A percentile compares a stretch with the other conserved stretches of the same genome.
Conservation (phyloP, 2,329 filamentous ascomycete genomes). For the Westerdykella aurantiaca region DNA sequence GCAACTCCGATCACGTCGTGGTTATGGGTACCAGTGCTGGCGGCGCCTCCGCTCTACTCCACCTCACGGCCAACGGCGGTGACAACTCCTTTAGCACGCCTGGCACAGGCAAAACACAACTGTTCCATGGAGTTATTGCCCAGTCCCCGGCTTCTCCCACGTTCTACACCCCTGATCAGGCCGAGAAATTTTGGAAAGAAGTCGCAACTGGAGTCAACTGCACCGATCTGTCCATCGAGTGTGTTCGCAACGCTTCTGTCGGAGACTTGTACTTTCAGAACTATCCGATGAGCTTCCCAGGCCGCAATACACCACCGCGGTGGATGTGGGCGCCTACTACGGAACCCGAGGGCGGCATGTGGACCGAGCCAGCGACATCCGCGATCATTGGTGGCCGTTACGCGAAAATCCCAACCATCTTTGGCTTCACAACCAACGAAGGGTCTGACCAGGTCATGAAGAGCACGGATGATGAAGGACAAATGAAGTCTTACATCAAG, state of each 20-base stretch:
- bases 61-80: conserved; percentile 27
- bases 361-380: conserved; percentile 22
- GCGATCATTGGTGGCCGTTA: conserved; percentile 24
- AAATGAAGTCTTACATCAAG: conserved; percentile 28
- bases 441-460: conserved; percentile 38
- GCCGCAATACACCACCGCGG: conserved; percentile 25
- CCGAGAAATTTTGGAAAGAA: conserved; percentile 28
- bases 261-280: conserved; percentile 31
- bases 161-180: conserved; percentile 27
- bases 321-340: conserved; percentile 35
- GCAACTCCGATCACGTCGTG: conserved; percentile 44
- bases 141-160: conserved; percentile 29
- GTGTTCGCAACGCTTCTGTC: conserved; percentile 21
- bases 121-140: conserved; percentile 30
- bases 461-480: conserved; percentile 38
- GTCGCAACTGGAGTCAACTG: conserved; percentile 28
- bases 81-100: conserved; percentile 23
- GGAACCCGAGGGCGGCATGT: conserved; percentile 24
- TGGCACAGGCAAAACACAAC: conserved; percentile 21
- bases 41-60: conserved; percentile 25
- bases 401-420: conserved; percentile 27
- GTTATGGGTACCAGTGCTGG: conserved; percentile 39
- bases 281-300: conserved; percentile 30
- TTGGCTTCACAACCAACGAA: conserved; percentile 33
- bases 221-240: conserved; percentile 20